Evolutionary conservation across 768 basidiomycete species (phyloP), one percentile per base, ranked within the genome.

Genomic region (Antrodiella citrinella): DNA sequence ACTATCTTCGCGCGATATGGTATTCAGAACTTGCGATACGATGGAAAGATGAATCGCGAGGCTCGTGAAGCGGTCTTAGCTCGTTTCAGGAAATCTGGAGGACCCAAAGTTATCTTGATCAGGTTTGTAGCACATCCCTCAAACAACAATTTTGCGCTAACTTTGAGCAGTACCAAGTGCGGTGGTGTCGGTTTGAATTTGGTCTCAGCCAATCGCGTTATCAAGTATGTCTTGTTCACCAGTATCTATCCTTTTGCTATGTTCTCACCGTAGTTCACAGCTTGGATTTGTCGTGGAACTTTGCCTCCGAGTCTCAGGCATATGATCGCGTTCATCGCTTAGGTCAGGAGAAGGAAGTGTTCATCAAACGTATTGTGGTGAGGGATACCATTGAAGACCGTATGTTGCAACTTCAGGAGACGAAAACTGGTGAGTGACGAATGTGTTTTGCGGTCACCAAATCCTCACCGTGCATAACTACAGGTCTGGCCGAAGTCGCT

Each of bases 281-380:
- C 62, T 73, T 87, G 72, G 85, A 86, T 60, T 67, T 86, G 15
- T 81, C 81, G 22, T 86, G 84, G 84, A 85, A 84, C 57, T 83
- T 76, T 55, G 84, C 84, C 0, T 68, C 81, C 0, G 84, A 86
- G 58, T 78, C 79, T 0, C 85, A 87, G 55, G 84, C 84, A 4
- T 72, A 71, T 38, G 65, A 63, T 54, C 78, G 82, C 35, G 79
- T 78, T 11, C 82, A 86, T 64, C 77, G 84, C 20, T 76, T 84
- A 42, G 83, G 85, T 0, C 84, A 87, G 59, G 75, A 81, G 53
- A 85, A 85, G 59, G 65, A 75, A 23, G 85, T 87, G 1, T 76
- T 71, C 54, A 76, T 86, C 52, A 82, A 84, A 60, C 79, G 84
- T 19, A 67, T 85, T 2, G 76, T 86, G 10, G 77, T 86, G 5